Percentiles rank a stretch among this genome's conserved stretches.
These are phyloP conservation scores for Ettlia oleoabundans DNA, from an alignment of 139 green algal species.

Conservation along the genomic window DNA sequence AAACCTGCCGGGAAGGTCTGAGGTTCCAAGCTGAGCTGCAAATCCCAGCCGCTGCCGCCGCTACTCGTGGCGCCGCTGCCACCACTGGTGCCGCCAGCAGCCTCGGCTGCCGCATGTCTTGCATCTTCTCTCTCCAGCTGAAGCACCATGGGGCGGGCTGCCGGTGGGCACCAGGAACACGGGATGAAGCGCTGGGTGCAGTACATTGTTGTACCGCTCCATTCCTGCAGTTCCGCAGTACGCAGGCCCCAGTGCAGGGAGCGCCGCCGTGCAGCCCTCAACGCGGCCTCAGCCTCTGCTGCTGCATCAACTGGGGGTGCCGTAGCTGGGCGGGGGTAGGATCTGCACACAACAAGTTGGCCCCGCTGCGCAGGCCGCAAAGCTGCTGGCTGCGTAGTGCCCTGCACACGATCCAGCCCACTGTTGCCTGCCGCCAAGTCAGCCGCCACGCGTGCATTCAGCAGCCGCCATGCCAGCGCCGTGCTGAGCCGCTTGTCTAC, in stretches of 20 bases:
- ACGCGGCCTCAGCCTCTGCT: too few relatives aligned
- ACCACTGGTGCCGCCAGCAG: not conserved
- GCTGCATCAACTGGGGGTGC: too few relatives aligned
- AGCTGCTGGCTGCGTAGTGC: too few relatives aligned
- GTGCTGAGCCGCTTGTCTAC: slow-evolving; percentile 7
- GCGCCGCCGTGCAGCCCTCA: not conserved
- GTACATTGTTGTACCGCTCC: slow-evolving; percentile 8
- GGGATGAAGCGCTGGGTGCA: not conserved
- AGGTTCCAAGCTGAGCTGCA: slow-evolving; percentile 10
- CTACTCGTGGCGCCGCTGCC: too few relatives aligned
- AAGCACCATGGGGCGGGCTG: not conserved
- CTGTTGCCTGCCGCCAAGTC: not conserved
- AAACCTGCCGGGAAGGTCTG: not conserved
- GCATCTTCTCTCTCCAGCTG: slow-evolving; percentile 14
- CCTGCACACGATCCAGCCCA: too few relatives aligned
- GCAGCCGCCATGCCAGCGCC: slow-evolving; percentile 14
- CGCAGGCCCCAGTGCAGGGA: not conserved
- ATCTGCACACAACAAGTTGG: too few relatives aligned
- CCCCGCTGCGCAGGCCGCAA: not conserved
- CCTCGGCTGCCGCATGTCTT: not conserved
- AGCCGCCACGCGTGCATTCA: not conserved
- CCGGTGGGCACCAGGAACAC: not conserved
- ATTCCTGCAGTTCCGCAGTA: not conserved
- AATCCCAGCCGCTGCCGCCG: slow-evolving; percentile 16
- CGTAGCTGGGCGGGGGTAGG: not conserved